These are phyloP conservation scores for Aspergillus aculeatus DNA, from an alignment of 2,329 filamentous ascomycete genomes.

Conservation along the genomic window DNA sequence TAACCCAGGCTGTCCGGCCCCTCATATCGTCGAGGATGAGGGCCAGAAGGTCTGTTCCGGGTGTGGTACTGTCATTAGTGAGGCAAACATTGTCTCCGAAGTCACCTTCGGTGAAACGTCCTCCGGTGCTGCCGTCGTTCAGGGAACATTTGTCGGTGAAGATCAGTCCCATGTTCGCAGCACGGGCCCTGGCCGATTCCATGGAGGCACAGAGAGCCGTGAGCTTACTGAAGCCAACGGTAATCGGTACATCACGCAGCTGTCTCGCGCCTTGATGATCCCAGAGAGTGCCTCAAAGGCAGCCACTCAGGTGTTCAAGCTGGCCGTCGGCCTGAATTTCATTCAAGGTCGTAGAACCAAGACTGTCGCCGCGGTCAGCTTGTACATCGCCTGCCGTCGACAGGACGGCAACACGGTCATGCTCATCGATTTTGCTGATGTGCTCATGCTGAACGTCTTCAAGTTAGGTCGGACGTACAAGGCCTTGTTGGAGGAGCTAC, in stretches of 20 bases:
- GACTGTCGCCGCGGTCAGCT: slow-evolving; percentile 82
- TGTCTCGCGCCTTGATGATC: slow-evolving; percentile 42
- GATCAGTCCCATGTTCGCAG: slow-evolving; percentile 77
- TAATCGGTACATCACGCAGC: slow-evolving; percentile 45
- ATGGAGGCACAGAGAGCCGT: slow-evolving; percentile 50
- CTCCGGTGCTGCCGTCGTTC: slow-evolving; percentile 81
- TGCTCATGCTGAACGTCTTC: slow-evolving; percentile 84
- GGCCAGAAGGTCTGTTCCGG: slow-evolving; percentile 66
- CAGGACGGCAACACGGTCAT: slow-evolving; percentile 79
- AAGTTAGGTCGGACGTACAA: slow-evolving; percentile 89
- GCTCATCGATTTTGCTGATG: slow-evolving; percentile 92
- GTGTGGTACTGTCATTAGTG: slow-evolving; percentile 80
- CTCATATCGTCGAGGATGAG: slow-evolving; percentile 48
- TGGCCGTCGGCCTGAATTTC: slow-evolving; percentile 72
- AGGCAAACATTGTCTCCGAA: slow-evolving; percentile 88
- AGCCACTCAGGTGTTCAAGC: slow-evolving; percentile 72
- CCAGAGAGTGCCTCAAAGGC: slow-evolving; percentile 63
- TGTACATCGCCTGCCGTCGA: slow-evolving; percentile 84
- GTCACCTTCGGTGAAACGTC: slow-evolving; percentile 87
- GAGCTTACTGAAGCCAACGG: slow-evolving; percentile 48
- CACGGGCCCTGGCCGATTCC: slow-evolving; percentile 49
- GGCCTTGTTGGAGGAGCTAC: slow-evolving; percentile 65
- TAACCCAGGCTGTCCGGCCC: slow-evolving; percentile 46
- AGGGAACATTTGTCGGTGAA: slow-evolving; percentile 83
- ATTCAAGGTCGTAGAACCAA: slow-evolving; percentile 82